Conservation (phyloP, 1,284 basidiomycete species). For the Kalmanozyma brasiliensis region DNA sequence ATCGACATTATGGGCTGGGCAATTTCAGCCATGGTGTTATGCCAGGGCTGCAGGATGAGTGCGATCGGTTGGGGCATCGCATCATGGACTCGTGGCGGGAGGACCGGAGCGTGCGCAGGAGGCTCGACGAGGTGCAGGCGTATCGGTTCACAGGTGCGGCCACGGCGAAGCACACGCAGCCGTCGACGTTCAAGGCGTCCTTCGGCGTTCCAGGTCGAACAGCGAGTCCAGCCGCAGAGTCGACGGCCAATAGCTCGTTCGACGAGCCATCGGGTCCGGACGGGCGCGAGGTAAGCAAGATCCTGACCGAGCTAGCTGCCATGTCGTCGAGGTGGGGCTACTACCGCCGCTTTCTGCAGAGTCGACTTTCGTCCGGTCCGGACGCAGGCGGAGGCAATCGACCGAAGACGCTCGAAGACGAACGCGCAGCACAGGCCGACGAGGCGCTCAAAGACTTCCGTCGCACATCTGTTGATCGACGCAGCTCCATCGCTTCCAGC, state of each 20-base stretch:
- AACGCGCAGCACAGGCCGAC: constrained; percentile 31
- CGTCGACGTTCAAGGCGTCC: constrained; percentile 68
- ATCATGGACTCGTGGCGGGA: constrained; percentile 89
- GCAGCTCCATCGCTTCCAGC: constrained; percentile 29
- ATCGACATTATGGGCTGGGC: constrained; percentile 84
- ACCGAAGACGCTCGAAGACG: constrained; percentile 17
- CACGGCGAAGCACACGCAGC: constrained; percentile 58
- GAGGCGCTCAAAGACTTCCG: constrained; percentile 48
- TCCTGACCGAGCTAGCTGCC: constrained; percentile 84
- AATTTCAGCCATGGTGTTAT: constrained; percentile 72
- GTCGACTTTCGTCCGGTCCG: constrained; percentile 73
- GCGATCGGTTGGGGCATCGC: constrained; percentile 81
- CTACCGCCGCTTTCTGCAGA: constrained; percentile 85
- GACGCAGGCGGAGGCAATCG: constrained; percentile 2
- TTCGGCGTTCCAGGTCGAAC: constrained; percentile 66
- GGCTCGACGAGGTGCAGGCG: constrained; percentile 32
- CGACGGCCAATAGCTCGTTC: constrained; percentile 61
- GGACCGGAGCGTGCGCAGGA: constrained; percentile 44
- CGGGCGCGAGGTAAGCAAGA: constrained; percentile 87
- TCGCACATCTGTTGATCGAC: constrained; percentile 41
- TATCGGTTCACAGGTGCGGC: constrained; percentile 48
- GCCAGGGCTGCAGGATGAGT: constrained; percentile 81
- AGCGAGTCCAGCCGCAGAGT: constrained; percentile 69
- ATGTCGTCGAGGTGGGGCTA: constrained; percentile 92
- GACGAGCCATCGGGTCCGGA: constrained; percentile 78